Conservation (phyloP, 2,329 filamentous ascomycete genomes). For the Mycosphaerelloides madeirae region DNA sequence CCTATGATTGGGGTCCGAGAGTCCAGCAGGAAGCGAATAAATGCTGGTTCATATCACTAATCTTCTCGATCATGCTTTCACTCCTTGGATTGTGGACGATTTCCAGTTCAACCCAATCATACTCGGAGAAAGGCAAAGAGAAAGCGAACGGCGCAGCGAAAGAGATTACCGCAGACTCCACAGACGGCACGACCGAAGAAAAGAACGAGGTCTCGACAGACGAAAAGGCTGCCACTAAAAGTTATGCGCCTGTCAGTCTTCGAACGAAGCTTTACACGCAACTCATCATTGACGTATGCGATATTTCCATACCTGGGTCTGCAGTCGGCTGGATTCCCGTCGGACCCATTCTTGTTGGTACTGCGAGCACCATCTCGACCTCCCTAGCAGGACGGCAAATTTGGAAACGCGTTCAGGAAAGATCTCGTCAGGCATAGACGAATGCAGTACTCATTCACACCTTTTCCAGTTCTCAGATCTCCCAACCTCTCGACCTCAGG, state of each 20-base stretch:
- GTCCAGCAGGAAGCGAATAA: constrained; percentile 59
- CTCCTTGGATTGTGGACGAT: constrained; percentile 38
- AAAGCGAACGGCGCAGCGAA: not conserved
- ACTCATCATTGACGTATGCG: constrained; percentile 55
- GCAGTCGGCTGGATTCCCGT: constrained; percentile 58
- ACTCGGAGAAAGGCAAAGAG: not conserved
- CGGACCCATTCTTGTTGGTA: constrained; percentile 50
- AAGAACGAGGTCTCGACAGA: not conserved
- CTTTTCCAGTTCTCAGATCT: too few relatives aligned
- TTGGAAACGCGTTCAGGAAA: constrained; percentile 44
- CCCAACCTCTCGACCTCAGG: too few relatives aligned
- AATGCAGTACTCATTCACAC: not conserved
- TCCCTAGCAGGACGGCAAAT: constrained; percentile 56
- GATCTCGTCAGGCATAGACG: constrained; percentile 4
- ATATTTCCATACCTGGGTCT: constrained; percentile 58
- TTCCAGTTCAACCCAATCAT: not conserved
- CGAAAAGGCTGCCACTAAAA: not conserved
- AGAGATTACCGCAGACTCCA: not conserved
- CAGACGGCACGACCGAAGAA: not conserved
- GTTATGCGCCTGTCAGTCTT: not conserved
- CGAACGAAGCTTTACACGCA: constrained; percentile 33
- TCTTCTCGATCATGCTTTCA: constrained; percentile 44
- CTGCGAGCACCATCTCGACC: constrained; percentile 59
- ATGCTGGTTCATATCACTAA: constrained; percentile 64
- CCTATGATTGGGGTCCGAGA: constrained; percentile 38